Percentiles rank a stretch among this genome's conserved stretches.
phyloP scores from a whole-genome alignment of 148 eudicot species.

The Heliamphora exappendiculata region DNA sequence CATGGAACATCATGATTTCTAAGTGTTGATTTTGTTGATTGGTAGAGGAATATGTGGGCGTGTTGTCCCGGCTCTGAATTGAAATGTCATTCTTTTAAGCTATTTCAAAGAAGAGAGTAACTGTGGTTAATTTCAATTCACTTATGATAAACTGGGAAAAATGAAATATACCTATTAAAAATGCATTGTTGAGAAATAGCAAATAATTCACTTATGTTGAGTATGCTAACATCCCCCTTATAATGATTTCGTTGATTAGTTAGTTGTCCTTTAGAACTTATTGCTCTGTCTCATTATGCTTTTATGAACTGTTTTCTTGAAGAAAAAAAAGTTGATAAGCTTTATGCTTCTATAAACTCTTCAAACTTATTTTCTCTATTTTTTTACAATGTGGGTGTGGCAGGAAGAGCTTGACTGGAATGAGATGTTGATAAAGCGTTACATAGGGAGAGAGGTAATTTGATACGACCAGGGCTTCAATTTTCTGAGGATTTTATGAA shows the following conservation, averaged over 20 bases:
- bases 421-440: constrained; percentile 52
- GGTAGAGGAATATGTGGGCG: neutral
- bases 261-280: neutral
- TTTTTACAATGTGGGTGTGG: constrained; percentile 10
- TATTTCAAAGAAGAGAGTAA: neutral
- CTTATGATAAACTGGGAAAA: neutral
- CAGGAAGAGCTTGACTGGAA: constrained; percentile 91
- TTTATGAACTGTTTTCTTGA: constrained; percentile 5
- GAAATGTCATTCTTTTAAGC: too few relatives aligned
- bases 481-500: neutral
- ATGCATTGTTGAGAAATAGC: neutral
- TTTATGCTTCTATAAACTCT: neutral
- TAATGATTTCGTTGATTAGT: neutral
- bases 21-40: neutral
- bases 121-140: neutral
- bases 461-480: neutral
- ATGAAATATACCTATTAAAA: neutral
- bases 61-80: too few relatives aligned
- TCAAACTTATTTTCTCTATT: neutral
- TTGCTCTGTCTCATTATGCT: neutral
- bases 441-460: constrained; percentile 78
- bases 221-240: neutral
- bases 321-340: too few relatives aligned
- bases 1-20: neutral
- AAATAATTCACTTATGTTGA: neutral